A percentile compares a stretch with the other conserved stretches of the same genome.
These are phyloP conservation scores for Malania oleifera DNA, from an alignment of 164 flowering plant species.

Conservation along the genomic window DNA sequence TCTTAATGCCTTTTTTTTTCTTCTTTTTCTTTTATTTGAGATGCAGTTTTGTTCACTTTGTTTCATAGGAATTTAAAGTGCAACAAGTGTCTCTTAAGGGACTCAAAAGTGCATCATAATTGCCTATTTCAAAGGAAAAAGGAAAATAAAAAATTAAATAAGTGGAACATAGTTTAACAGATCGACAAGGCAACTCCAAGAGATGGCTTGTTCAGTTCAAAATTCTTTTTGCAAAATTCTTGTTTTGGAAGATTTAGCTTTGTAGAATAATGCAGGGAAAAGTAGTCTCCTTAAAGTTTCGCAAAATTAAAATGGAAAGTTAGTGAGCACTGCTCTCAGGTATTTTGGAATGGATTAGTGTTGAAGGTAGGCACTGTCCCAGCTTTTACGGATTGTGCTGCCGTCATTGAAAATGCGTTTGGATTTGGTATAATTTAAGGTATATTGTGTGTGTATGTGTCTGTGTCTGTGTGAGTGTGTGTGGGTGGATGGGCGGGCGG, in stretches of 20 bases:
- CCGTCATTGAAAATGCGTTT: too few relatives aligned
- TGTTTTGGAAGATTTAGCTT: background rate
- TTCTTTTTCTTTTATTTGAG: conserved; percentile 11
- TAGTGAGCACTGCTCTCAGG: background rate
- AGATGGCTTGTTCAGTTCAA: too few relatives aligned
- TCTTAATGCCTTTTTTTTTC: conserved; percentile 11
- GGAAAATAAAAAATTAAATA: too few relatives aligned
- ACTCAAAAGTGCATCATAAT: background rate
- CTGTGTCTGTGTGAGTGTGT: too few relatives aligned
- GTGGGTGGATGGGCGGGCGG: too few relatives aligned
- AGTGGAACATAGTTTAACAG: too few relatives aligned
- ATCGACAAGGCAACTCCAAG: too few relatives aligned
- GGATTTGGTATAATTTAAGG: too few relatives aligned
- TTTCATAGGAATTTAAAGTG: background rate
- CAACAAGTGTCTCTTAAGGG: too few relatives aligned
- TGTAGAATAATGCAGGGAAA: background rate
- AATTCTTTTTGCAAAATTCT: background rate
- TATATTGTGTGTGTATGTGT: too few relatives aligned
- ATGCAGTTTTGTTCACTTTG: conserved; percentile 10
- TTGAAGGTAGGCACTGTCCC: conserved; percentile 19
- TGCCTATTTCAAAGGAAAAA: too few relatives aligned
- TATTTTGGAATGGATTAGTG: conserved; percentile 18
- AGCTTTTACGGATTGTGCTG: conserved; percentile 5
- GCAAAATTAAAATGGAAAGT: conserved; percentile 8
- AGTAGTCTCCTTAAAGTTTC: too few relatives aligned